phyloP scores from a whole-genome alignment of 2,329 filamentous ascomycete species.

The Stagonosporopsis cucurbitacearum region DNA sequence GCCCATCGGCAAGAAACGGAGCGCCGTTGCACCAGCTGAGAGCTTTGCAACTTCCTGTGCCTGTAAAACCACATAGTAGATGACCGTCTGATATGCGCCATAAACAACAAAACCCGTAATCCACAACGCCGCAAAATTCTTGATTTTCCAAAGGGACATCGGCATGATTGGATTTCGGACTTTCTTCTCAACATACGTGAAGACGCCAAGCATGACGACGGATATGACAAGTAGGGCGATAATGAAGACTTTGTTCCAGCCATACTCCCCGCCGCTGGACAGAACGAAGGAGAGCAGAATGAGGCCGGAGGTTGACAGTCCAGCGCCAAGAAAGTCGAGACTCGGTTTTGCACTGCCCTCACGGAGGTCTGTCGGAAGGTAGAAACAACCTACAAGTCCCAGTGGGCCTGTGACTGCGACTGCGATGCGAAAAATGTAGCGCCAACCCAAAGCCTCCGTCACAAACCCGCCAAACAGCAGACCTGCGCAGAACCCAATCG shows the following conservation, averaged over 20 bases:
- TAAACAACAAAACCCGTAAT: slow-evolving; percentile 14
- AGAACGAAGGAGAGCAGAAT: slow-evolving; percentile 12
- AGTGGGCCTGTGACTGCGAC: slow-evolving; percentile 6
- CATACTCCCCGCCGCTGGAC: slow-evolving; percentile 14
- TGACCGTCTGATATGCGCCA: slow-evolving; percentile 11
- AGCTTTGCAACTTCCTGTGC: slow-evolving; percentile 11
- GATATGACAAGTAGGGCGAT: slow-evolving; percentile 5
- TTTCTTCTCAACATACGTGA: slow-evolving; percentile 14
- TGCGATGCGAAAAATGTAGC: slow-evolving; percentile 16
- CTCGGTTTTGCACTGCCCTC: slow-evolving; percentile 15
- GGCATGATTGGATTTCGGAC: slow-evolving; percentile 15
- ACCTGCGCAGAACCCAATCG: slow-evolving; percentile 10
- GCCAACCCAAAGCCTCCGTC: slow-evolving; percentile 13
- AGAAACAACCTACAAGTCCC: slow-evolving; percentile 6
- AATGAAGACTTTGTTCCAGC: slow-evolving; percentile 15
- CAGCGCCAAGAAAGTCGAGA: slow-evolving; percentile 12
- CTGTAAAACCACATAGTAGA: slow-evolving; percentile 12
- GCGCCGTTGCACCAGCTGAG: slow-evolving; percentile 7
- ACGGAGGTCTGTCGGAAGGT: slow-evolving; percentile 6
- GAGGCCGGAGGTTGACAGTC: slow-evolving; percentile 5
- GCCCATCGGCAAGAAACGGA: slow-evolving; percentile 13
- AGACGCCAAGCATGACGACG: slow-evolving; percentile 11
- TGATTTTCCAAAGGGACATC: slow-evolving; percentile 16
- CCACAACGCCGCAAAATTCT: slow-evolving; percentile 13
- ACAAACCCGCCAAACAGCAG: slow-evolving; percentile 15